These are phyloP conservation scores for Acanthamoeba castellanii DNA, from an alignment of 208 protist species.

Conservation along the genomic window DNA sequence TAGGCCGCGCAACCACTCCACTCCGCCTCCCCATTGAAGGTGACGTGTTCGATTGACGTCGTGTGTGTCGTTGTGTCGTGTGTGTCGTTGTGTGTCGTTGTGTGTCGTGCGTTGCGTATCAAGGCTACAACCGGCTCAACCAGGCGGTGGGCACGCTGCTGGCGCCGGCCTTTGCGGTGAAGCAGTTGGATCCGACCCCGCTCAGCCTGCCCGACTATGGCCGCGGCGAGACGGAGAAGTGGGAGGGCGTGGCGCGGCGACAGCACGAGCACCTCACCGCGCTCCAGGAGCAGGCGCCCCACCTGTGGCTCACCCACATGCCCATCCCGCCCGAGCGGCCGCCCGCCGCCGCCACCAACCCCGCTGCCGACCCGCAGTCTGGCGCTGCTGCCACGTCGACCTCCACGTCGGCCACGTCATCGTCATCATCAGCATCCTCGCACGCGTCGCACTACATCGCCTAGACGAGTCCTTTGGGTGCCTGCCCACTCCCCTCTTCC, in stretches of 20 bases:
- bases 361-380: no score
- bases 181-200: background rate
- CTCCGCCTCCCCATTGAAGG: no score
- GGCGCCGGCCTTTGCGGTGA: constrained; percentile 31
- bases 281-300: constrained; percentile 16
- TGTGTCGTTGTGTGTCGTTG: background rate
- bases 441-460: background rate
- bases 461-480: background rate
- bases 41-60: background rate
- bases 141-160: constrained; percentile 24
- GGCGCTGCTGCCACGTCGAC: background rate
- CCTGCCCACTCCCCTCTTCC: no score
- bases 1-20: background rate
- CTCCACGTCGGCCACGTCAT: background rate
- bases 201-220: constrained; percentile 46
- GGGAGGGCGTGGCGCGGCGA: constrained; percentile 47
- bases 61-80: background rate
- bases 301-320: constrained; percentile 53
- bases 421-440: background rate
- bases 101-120: background rate
- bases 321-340: constrained; percentile 21
- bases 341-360: background rate
- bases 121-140: constrained; percentile 7
- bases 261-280: constrained; percentile 44
- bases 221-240: constrained; percentile 53